Conservation (phyloP, 108 stramenopile species). For the Cylindrotheca fusiformis region DNA sequence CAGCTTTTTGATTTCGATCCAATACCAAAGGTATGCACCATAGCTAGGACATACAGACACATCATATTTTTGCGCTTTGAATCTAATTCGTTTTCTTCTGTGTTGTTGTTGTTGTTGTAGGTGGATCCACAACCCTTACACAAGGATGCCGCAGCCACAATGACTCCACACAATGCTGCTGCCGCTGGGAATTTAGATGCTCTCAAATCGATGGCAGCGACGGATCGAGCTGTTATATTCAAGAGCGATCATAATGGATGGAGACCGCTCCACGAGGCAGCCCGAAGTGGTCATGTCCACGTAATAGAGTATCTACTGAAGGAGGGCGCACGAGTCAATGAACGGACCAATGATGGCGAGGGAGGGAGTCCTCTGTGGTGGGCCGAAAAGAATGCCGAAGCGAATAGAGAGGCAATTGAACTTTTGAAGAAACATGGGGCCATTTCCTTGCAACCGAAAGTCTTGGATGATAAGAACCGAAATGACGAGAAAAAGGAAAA, state of each 20-base stretch:
- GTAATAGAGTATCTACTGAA: slow-evolving; percentile 49
- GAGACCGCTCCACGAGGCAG: slow-evolving; percentile 82
- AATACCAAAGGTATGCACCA: slow-evolving; percentile 33
- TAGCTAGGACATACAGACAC: too few species aligned
- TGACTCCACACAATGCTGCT: slow-evolving; percentile 57
- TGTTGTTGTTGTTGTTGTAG: slow-evolving; percentile 1
- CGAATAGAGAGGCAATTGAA: slow-evolving; percentile 32
- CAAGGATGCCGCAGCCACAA: too few species aligned
- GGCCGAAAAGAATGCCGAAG: slow-evolving; percentile 42
- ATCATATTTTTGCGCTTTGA: too few species aligned
- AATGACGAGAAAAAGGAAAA: slow-evolving; percentile 13
- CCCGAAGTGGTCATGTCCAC: slow-evolving; percentile 62
- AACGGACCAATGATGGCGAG: slow-evolving; percentile 52
- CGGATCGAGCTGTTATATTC: slow-evolving; percentile 41
- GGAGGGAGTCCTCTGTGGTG: slow-evolving; percentile 70
- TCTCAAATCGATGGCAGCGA: slow-evolving; percentile 40
- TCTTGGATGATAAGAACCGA: slow-evolving; percentile 8
- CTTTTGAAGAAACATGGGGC: slow-evolving; percentile 40
- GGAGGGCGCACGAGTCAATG: slow-evolving; percentile 50
- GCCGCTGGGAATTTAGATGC: slow-evolving; percentile 43
- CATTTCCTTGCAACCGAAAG: slow-evolving; percentile 28
- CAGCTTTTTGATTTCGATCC: slow-evolving; percentile 29
- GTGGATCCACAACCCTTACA: slow-evolving; percentile 21
- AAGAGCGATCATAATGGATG: slow-evolving; percentile 75
- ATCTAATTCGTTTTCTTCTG: background rate